phyloP scores from a whole-genome alignment of 345 rosid species.

The Cochlearia excelsa region DNA sequence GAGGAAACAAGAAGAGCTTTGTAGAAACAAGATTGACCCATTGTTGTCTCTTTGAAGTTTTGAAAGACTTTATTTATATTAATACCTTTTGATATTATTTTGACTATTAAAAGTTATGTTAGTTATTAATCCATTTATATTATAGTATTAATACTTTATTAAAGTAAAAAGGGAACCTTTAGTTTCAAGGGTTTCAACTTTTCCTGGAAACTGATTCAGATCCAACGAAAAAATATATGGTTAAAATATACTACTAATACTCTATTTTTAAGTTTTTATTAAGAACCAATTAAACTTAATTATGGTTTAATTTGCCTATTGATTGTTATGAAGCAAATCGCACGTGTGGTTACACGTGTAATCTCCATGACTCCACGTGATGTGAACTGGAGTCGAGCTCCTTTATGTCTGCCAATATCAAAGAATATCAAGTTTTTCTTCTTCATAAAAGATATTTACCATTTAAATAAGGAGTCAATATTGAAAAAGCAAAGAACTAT shows the following conservation, averaged over 20 bases:
- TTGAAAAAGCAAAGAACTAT: too few relatives aligned
- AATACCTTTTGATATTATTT: neutral
- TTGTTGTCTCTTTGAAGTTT: slow-evolving; percentile 31
- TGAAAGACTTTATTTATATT: slow-evolving; percentile 23
- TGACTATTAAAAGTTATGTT: neutral
- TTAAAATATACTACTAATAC: neutral
- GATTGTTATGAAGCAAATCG: slow-evolving; percentile 23
- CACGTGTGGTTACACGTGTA: slow-evolving; percentile 25
- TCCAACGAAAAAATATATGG: slow-evolving; percentile 30
- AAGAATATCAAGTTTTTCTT: neutral
- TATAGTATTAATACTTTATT: slow-evolving; percentile 18
- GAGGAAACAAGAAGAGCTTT: slow-evolving; percentile 29
- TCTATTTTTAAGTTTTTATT: neutral
- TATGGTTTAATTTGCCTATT: slow-evolving; percentile 2
- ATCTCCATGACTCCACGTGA: slow-evolving; percentile 26
- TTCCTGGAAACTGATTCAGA: slow-evolving; percentile 40
- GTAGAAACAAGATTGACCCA: slow-evolving; percentile 37
- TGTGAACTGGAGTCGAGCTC: slow-evolving; percentile 28
- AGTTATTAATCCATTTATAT: slow-evolving; percentile 23
- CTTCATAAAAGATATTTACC: neutral
- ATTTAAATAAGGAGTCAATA: neutral
- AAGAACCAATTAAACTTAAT: slow-evolving; percentile 4
- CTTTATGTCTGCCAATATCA: slow-evolving; percentile 33
- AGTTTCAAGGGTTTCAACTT: slow-evolving; percentile 33
- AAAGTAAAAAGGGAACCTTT: slow-evolving; percentile 29